These are phyloP conservation scores for Allantophomopsis cytisporea DNA, from an alignment of 2,329 filamentous ascomycete species.

Conservation along the genomic window DNA sequence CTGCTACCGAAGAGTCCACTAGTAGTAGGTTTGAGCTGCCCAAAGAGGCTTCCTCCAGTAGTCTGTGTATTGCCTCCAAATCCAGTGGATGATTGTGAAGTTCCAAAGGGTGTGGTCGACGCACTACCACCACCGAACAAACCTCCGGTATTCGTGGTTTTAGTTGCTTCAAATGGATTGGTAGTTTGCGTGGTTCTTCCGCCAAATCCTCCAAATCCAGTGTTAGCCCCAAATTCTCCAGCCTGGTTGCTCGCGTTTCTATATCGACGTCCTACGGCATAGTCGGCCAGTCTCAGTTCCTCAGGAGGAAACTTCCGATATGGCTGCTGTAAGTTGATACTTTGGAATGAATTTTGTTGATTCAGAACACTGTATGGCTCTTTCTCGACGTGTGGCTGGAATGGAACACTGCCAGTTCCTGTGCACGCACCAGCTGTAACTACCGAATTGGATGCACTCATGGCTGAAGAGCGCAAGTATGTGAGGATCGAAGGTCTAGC, in stretches of 20 bases:
- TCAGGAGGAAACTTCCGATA: constrained; percentile 89
- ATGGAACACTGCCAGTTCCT: constrained; percentile 58
- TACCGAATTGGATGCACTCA: too few relatives aligned
- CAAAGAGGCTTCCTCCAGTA: constrained; percentile 25
- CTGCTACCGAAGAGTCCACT: constrained; percentile 26
- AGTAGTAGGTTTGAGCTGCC: constrained; percentile 19
- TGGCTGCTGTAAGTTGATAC: constrained; percentile 62
- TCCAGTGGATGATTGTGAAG: constrained; percentile 23
- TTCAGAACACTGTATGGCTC: constrained; percentile 43
- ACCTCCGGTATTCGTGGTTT: constrained; percentile 14
- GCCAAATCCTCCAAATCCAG: constrained; percentile 36
- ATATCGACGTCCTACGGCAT: constrained; percentile 70
- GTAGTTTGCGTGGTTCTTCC: constrained; percentile 17
- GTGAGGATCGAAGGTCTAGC: too few relatives aligned
- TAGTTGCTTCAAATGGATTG: constrained; percentile 19
- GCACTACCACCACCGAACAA: constrained; percentile 24
- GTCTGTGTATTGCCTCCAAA: constrained; percentile 30
- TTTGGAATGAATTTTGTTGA: constrained; percentile 58
- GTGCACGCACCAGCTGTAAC: constrained; percentile 44
- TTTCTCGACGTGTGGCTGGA: constrained; percentile 60
- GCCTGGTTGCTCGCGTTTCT: constrained; percentile 71
- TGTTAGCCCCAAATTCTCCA: constrained; percentile 66
- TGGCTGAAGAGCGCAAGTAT: too few relatives aligned
- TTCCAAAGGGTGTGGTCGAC: constrained; percentile 29
- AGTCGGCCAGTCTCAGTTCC: constrained; percentile 73